Evolutionary conservation across 2,329 filamentous ascomycete species (phyloP).

Genomic region (Colletotrichum sp.): DNA sequence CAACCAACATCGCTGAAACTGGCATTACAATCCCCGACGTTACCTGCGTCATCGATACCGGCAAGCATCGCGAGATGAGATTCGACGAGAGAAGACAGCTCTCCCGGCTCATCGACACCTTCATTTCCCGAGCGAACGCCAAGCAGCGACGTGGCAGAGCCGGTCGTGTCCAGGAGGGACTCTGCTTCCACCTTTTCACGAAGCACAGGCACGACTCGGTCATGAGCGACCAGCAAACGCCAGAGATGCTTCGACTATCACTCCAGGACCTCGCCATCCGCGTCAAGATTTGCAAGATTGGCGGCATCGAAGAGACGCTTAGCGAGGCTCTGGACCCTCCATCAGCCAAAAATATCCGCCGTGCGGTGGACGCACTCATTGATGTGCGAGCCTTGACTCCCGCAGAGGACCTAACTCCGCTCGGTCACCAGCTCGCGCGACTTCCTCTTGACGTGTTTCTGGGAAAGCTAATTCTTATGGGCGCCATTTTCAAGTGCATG

Average conservation of each 20-base stretch:
- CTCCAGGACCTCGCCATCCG: conserved; percentile 94
- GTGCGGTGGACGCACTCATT: conserved; percentile 89
- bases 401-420: conserved; percentile 81
- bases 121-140: conserved; percentile 93
- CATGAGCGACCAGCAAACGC: conserved; percentile 92
- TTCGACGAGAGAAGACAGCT: conserved; percentile 94
- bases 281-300: conserved; percentile 96
- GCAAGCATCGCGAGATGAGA: conserved; percentile 96
- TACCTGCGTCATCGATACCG: conserved; percentile 94
- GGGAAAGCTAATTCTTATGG: conserved; percentile 88
- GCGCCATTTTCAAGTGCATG: conserved; percentile 85
- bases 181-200: conserved; percentile 97
- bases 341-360: conserved; percentile 87
- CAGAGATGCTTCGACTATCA: conserved; percentile 93
- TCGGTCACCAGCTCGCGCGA: conserved; percentile 86
- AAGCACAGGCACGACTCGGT: conserved; percentile 83
- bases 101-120: conserved; percentile 89
- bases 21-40: conserved; percentile 99
- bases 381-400: conserved; percentile 89
- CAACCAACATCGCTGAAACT: conserved; percentile 98
- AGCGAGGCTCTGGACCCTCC: conserved; percentile 89
- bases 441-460: conserved; percentile 93
- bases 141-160: conserved; percentile 94
- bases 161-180: conserved; percentile 90
- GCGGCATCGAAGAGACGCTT: conserved; percentile 89